Evolutionary conservation across 2,329 filamentous ascomycete species (phyloP), one percentile per base, ranked within the genome.

Genomic region (Drechslerella coelobrocha): DNA sequence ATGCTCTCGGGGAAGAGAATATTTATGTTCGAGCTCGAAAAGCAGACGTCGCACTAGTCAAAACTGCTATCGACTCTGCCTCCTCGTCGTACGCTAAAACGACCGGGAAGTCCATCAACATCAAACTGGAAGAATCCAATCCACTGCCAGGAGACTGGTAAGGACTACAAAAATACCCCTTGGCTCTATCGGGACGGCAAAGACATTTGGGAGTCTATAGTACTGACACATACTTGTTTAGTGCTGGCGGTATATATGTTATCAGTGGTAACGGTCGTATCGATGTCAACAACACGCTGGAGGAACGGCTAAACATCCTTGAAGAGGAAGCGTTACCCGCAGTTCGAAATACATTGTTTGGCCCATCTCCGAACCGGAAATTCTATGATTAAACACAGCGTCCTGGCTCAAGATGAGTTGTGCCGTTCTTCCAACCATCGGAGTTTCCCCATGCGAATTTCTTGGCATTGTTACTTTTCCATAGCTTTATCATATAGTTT

Each of bases 241-340:
- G 94, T 77, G 84, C 92, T 69, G 94, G 94, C 71, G 94, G 94
- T 76, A 84, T 96, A 65, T 79, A 85, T 66, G 87, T 99, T 74
- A 81, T 96, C 61, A 91, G 92, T 74, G 88, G 89, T 75, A 84
- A 84, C 74, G 94, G 94, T 79, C 97, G 93, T 84, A 97, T 99
- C 79, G 92, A 96, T 77, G 93, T 99, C 80, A 92, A 97, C 85
- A 97, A 99, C 83, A 97, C 94, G 61, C 90, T 97, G 75, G 94
- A 97, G 79, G 90, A 96, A 78, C 88, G 94, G 75, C 83, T 99
- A 80, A 86, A 85, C 77, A 84, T 97, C 72, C 86, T 97, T 74
- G 89, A 96, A 81, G 88, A 88, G 63, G 89, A 90, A 75, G 90
- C 91, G 55, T 85, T 97, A 66, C 94, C 94, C 12, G 87, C 87